Evolutionary conservation across 2,329 filamentous ascomycete species (phyloP).

Genomic region (Penicillium sp.): DNA sequence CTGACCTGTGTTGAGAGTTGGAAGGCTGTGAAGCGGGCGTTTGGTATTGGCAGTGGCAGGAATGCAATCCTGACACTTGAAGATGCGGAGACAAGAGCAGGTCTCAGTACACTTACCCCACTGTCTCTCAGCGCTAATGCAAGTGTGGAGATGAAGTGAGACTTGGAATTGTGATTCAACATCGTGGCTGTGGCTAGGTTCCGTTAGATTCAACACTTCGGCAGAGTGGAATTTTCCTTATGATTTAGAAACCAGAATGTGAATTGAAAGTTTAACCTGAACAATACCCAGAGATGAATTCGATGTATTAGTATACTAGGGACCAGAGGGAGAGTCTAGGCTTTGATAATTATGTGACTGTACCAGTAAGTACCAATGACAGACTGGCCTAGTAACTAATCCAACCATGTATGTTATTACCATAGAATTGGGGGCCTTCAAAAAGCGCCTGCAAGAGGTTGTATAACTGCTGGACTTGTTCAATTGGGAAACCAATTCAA

Average conservation of each 20-base stretch:
- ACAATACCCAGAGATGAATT: no score
- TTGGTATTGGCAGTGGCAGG: conserved; percentile 39
- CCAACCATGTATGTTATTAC: no score
- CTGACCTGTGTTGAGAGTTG: conserved; percentile 66
- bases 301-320: no score
- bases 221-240: neutral
- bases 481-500: neutral
- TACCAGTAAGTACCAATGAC: no score
- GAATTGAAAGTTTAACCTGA: no score
- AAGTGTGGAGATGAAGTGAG: conserved; percentile 32
- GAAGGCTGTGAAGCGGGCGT: conserved; percentile 65
- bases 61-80: conserved; percentile 34
- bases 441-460: no score
- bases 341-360: no score
- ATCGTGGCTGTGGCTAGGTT: conserved; percentile 1
- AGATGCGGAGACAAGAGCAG: conserved; percentile 39
- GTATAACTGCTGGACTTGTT: neutral
- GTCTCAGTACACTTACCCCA: conserved; percentile 25
- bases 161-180: conserved; percentile 15
- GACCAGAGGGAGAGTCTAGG: no score
- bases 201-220: neutral
- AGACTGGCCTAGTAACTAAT: no score
- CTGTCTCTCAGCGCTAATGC: conserved; percentile 33
- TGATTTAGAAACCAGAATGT: neutral
- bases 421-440: neutral